Evolutionary conservation across 176 grass and related monocot genomes (phyloP), one percentile per base, ranked within the genome.

Genomic region (Oryza punctata): DNA sequence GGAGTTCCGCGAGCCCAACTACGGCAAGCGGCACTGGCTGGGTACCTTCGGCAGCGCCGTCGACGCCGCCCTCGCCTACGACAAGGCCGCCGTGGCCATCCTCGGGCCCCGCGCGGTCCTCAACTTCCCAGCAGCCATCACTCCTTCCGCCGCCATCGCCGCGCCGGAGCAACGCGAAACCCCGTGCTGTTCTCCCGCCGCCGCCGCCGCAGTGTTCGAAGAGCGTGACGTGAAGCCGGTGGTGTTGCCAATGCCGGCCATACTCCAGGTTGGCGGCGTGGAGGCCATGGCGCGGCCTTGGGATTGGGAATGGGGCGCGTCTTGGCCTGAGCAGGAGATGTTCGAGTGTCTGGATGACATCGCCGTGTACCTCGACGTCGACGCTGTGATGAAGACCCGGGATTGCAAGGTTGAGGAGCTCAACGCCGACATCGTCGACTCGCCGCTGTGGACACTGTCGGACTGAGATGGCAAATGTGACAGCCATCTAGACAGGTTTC

Each of bases 1-100:
- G 0, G 94, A 97, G 81, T 78, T 93, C 69, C 89, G 91, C 3
- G 84, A 97, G 77, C 89, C 87, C 0, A 85, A 86, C 50, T 0
- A 8, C 2, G 81, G 84, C 19, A 80, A 72, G 57, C 94, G 94
- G 28, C 87, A 84, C 35, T 97, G 91, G 94, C 33, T 97, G 45
- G 91, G 94, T 28, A 90, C 94, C 54, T 97, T 93, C 40, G 1
- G 72, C 69, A 91, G 59, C n/a, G 65, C 91, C 27, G 11, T 77
- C 16, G 83, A 93, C 26, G 94, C 91, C 0, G 91, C 94, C 69
- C 25, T 89, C 27, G 91, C 94, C 10, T 89, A 93, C 60, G 94
- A 97, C 28, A 83, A 70, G 47, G 89, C 89, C 1, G 89, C 85
- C 10, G 44, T 65, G 54, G 72, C 82, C 82, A 88, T 93, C 84